Evolutionary conservation across 2,329 filamentous ascomycete genomes (phyloP).

Genomic region (Cladosporium phlei): DNA sequence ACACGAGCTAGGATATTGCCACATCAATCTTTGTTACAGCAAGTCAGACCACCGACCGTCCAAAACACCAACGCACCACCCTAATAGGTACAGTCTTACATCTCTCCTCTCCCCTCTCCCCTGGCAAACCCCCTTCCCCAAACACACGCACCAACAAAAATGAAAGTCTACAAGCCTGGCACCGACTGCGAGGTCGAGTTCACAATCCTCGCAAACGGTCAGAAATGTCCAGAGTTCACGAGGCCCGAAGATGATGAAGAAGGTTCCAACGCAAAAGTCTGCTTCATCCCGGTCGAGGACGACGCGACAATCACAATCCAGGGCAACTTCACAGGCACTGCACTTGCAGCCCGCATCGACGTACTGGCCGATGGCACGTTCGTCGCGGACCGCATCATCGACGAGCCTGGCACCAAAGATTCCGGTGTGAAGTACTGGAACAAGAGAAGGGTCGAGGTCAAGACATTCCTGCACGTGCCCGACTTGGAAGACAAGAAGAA

Average conservation of each 20-base stretch:
- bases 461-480: slow-evolving; percentile 11
- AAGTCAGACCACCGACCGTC: too few relatives aligned
- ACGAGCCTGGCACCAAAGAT: slow-evolving; percentile 18
- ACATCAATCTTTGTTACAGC: too few relatives aligned
- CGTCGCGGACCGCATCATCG: slow-evolving; percentile 21
- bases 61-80: too few relatives aligned
- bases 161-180: slow-evolving; percentile 35
- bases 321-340: slow-evolving; percentile 31
- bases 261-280: slow-evolving; percentile 25
- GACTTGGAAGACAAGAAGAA: neutral
- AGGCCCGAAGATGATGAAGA: slow-evolving; percentile 29
- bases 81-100: too few relatives aligned
- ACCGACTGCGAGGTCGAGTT: slow-evolving; percentile 33
- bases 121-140: too few relatives aligned
- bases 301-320: slow-evolving; percentile 31
- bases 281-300: slow-evolving; percentile 34
- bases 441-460: slow-evolving; percentile 18
- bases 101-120: too few relatives aligned
- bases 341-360: slow-evolving; percentile 31
- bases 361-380: slow-evolving; percentile 36
- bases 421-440: slow-evolving; percentile 14
- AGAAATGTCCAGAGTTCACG: slow-evolving; percentile 31
- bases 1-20: too few relatives aligned
- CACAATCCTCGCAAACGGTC: slow-evolving; percentile 23
- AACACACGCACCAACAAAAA: too few relatives aligned